Conservation (phyloP, 768 basidiomycete species). For the Gautieria morchelliformis region DNA sequence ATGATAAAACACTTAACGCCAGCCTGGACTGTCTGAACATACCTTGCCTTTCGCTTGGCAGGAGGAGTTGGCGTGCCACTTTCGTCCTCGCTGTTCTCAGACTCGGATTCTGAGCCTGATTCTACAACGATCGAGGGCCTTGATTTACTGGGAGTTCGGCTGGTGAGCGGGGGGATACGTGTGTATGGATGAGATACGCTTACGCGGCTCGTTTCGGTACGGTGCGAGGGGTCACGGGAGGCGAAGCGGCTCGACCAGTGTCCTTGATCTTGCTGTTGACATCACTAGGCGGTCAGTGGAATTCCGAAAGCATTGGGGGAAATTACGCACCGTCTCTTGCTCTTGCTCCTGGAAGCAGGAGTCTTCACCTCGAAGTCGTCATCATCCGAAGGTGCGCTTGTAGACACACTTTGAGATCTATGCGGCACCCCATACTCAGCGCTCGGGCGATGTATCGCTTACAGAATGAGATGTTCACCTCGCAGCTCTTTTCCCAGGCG, state of each 20-base stretch:
- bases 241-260: background rate
- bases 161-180: background rate
- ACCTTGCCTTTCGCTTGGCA: conserved; percentile 7
- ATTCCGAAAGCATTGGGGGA: background rate
- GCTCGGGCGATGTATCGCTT: background rate
- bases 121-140: conserved; percentile 2
- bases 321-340: conserved; percentile 1
- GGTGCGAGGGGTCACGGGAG: conserved; percentile 4
- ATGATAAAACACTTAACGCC: conserved; percentile 9
- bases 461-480: conserved; percentile 10
- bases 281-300: background rate
- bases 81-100: conserved; percentile 1
- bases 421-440: background rate
- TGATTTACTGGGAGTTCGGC: background rate
- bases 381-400: conserved; percentile 1
- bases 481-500: conserved; percentile 10
- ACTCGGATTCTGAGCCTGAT: background rate
- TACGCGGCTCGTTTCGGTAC: conserved; percentile 7
- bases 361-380: background rate
- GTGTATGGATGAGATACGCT: background rate
- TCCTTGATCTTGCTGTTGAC: background rate
- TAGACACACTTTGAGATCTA: conserved; percentile 5
- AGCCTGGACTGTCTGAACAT: background rate
- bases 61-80: conserved; percentile 1
- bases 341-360: background rate